phyloP scores from a whole-genome alignment of 2,329 filamentous ascomycete species.

The Ceratocystis albifundus region DNA sequence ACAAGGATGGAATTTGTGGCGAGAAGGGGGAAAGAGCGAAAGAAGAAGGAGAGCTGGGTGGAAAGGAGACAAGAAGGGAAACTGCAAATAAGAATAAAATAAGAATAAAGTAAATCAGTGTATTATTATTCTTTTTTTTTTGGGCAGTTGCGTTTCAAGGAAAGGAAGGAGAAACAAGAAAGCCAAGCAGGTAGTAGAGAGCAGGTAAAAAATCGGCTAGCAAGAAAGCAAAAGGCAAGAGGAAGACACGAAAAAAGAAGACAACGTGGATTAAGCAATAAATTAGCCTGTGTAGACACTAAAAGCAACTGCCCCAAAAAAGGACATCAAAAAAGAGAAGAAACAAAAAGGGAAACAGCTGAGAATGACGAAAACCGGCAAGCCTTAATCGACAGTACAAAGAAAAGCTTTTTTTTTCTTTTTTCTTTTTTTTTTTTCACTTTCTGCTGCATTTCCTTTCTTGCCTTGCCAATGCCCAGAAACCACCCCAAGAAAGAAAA shows the following conservation, averaged over 20 bases:
- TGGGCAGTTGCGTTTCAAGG: neutral
- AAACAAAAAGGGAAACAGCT: slow-evolving; percentile 1
- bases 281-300: neutral
- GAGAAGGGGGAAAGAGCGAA: neutral
- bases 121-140: neutral
- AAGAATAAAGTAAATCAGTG: slow-evolving; percentile 1
- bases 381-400: neutral
- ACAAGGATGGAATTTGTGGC: slow-evolving; percentile 11
- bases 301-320: neutral
- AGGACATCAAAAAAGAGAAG: neutral
- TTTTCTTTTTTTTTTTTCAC: neutral
- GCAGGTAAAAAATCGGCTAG: neutral
- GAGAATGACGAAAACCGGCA: neutral
- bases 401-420: neutral
- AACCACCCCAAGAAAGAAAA: neutral
- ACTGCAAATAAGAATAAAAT: slow-evolving; percentile 10
- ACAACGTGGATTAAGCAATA: neutral
- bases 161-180: slow-evolving; percentile 6
- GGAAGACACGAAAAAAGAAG: neutral
- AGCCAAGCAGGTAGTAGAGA: neutral
- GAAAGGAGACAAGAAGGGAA: slow-evolving; percentile 6
- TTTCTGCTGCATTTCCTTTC: neutral
- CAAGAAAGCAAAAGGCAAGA: neutral
- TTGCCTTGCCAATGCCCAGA: neutral
- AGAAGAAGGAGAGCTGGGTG: neutral